These are phyloP conservation scores for Punctularia strigosozonata DNA, from an alignment of 768 basidiomycete species.

Conservation along the genomic window DNA sequence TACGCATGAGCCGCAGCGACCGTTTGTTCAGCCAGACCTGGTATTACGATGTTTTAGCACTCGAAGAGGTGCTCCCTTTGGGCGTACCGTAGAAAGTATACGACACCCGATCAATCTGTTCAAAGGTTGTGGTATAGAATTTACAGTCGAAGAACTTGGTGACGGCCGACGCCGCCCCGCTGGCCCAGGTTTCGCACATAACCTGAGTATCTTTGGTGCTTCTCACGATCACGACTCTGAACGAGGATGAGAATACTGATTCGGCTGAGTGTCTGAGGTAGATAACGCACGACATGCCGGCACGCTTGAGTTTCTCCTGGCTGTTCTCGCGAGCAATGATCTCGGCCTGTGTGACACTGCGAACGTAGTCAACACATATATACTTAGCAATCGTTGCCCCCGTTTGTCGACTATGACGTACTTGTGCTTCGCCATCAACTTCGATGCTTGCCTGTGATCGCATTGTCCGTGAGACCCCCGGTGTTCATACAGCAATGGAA, in stretches of 20 bases:
- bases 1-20: not conserved
- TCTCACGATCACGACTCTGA: not conserved
- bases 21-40: not conserved
- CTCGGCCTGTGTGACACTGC: not conserved
- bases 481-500: not conserved
- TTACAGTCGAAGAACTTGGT: not conserved
- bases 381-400: too few relatives aligned
- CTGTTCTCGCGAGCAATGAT: not conserved
- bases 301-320: not conserved
- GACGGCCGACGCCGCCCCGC: not conserved
- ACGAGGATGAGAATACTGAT: not conserved
- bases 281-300: not conserved
- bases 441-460: not conserved
- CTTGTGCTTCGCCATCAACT: not conserved
- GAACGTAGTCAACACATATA: too few relatives aligned
- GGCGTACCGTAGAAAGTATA: not conserved
- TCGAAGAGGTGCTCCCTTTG: not conserved
- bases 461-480: not conserved
- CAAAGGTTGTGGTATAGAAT: not conserved
- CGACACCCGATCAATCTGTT: not conserved
- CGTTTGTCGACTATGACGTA: too few relatives aligned
- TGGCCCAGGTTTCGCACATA: not conserved
- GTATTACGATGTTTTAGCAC: not conserved
- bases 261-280: too few relatives aligned
- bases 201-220: not conserved